These are phyloP conservation scores for Gigaspora rosea DNA, from an alignment of 192 early-diverging fungal species.

Conservation along the genomic window DNA sequence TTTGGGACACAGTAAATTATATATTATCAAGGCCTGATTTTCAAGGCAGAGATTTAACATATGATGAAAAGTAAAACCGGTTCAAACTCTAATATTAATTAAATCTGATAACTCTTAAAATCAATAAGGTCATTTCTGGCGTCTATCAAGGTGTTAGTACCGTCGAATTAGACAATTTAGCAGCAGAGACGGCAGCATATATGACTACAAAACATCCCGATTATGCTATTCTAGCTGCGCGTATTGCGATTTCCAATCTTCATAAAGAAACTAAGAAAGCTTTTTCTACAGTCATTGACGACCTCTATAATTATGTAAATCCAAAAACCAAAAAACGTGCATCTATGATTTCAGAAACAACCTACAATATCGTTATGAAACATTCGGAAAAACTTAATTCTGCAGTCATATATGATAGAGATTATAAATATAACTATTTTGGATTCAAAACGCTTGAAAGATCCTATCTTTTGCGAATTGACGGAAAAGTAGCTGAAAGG, in stretches of 20 bases:
- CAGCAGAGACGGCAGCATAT: slow-evolving; percentile 87
- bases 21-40: too few relatives aligned
- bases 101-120: neutral
- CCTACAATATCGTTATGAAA: slow-evolving; percentile 65
- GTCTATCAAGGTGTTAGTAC: slow-evolving; percentile 89
- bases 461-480: slow-evolving; percentile 88
- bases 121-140: slow-evolving; percentile 71
- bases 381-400: slow-evolving; percentile 86
- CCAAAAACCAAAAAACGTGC: slow-evolving; percentile 85
- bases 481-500: slow-evolving; percentile 85
- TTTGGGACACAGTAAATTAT: too few relatives aligned
- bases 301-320: slow-evolving; percentile 85
- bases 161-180: slow-evolving; percentile 85
- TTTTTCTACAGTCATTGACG: slow-evolving; percentile 84
- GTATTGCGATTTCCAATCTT: slow-evolving; percentile 96
- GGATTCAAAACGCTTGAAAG: slow-evolving; percentile 99
- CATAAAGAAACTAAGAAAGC: slow-evolving; percentile 85
- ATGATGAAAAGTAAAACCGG: too few relatives aligned
- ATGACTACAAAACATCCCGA: slow-evolving; percentile 96
- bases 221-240: slow-evolving; percentile 96
- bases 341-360: slow-evolving; percentile 88
- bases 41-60: too few relatives aligned
- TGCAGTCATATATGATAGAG: slow-evolving; percentile 96
- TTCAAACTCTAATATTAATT: neutral
- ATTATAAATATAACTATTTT: slow-evolving; percentile 98